Evolutionary conservation across 176 grass and related monocot genomes (phyloP).

Genomic region (Cenchrus purpureus): DNA sequence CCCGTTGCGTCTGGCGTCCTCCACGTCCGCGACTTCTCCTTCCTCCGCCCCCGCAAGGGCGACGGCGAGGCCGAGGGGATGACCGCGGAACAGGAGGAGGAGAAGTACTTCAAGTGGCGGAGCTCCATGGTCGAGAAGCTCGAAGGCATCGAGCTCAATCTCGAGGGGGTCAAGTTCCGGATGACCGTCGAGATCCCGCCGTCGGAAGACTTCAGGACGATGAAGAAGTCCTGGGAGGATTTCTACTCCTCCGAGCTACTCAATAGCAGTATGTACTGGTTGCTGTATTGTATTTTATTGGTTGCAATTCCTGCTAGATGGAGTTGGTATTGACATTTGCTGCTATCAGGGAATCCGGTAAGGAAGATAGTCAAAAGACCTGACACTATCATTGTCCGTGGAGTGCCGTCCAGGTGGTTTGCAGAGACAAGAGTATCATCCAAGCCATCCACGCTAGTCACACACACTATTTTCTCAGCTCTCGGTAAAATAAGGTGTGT

Average conservation of each 20-base stretch:
- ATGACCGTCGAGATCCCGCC: constrained; percentile 72
- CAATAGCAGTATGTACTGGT: constrained; percentile 55
- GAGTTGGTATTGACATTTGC: constrained; percentile 36
- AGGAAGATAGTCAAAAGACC: constrained; percentile 59
- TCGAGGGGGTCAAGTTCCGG: constrained; percentile 81
- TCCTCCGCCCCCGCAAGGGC: constrained; percentile 45
- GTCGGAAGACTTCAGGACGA: constrained; percentile 64
- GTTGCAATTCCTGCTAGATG: constrained; percentile 17
- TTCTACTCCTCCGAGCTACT: constrained; percentile 75
- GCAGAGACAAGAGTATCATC: constrained; percentile 83
- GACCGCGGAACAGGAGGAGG: constrained; percentile 51
- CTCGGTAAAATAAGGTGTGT: constrained; percentile 91
- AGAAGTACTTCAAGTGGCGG: constrained; percentile 68
- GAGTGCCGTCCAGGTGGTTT: constrained; percentile 92
- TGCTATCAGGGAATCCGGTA: constrained; percentile 68
- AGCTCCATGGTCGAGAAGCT: constrained; percentile 66
- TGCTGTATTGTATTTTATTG: constrained; percentile 6
- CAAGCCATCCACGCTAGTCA: constrained; percentile 83
- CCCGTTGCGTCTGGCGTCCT: constrained; percentile 80
- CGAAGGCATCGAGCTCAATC: constrained; percentile 79
- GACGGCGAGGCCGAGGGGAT: constrained; percentile 39
- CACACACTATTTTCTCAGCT: constrained; percentile 84
- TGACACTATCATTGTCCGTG: constrained; percentile 74
- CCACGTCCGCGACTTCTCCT: constrained; percentile 73
- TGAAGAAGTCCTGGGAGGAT: constrained; percentile 93